Percentiles rank a stretch among this genome's conserved stretches.
Evolutionary conservation across 2,329 filamentous ascomycete genomes (phyloP).

Genomic region (Fusarium albidum): DNA sequence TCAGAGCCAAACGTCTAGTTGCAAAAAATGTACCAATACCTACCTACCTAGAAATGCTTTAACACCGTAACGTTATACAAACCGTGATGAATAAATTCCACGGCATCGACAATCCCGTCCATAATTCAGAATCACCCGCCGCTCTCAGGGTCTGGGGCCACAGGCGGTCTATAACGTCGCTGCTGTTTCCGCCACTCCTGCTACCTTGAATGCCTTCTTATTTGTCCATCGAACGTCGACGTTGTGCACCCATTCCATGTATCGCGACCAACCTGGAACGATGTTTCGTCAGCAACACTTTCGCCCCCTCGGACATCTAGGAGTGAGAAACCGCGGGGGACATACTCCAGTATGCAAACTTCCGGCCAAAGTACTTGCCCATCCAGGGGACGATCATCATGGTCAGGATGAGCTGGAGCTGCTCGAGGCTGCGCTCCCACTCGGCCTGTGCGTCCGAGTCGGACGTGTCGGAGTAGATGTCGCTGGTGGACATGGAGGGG

Average conservation of each 20-base stretch:
- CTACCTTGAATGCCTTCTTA: constrained; percentile 69
- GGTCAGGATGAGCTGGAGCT: constrained; percentile 89
- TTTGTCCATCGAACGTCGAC: constrained; percentile 75
- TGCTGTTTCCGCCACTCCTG: constrained; percentile 69
- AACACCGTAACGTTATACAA: constrained; percentile 6
- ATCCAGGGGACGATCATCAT: constrained; percentile 95
- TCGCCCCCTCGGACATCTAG: not conserved
- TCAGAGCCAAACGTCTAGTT: no score
- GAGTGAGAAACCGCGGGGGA: not conserved
- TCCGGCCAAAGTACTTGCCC: constrained; percentile 94
- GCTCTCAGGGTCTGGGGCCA: not conserved
- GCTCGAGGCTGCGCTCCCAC: constrained; percentile 94
- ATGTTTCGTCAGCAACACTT: constrained; percentile 21
- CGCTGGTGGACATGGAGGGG: constrained; percentile 67
- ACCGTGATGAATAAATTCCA: constrained; percentile 22
- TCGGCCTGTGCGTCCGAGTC: constrained; percentile 90
- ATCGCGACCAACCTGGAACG: constrained; percentile 81
- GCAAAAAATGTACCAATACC: no score
- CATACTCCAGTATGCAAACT: constrained; percentile 96
- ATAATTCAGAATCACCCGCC: not conserved
- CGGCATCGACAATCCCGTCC: not conserved
- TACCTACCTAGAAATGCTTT: no score
- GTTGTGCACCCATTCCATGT: constrained; percentile 92
- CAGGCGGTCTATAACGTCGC: constrained; percentile 54
- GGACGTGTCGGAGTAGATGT: constrained; percentile 61